Conservation (phyloP, 1,284 basidiomycete genomes). For the Microstroma glucosiphilum region DNA sequence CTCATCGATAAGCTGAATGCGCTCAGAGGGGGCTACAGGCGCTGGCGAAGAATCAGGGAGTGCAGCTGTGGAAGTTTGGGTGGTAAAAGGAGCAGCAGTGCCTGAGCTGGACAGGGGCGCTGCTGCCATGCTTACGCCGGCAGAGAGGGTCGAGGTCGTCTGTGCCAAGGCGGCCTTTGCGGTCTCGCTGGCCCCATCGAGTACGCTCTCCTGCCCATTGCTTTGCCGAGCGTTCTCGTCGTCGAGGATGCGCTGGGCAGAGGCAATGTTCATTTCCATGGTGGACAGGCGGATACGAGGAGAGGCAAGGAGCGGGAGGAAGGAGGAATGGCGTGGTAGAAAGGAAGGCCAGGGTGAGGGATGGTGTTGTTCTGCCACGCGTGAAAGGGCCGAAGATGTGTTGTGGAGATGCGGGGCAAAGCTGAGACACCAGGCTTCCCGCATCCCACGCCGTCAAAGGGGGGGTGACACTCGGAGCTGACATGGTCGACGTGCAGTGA, state of each 20-base stretch:
- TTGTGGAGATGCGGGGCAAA: too few relatives aligned
- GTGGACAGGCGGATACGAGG: conserved; percentile 1
- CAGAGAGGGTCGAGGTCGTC: neutral
- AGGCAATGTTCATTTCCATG: conserved; percentile 2
- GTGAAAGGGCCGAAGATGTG: too few relatives aligned
- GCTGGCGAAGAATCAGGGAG: too few relatives aligned
- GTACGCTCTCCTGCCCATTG: too few relatives aligned
- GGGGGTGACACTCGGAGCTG: too few relatives aligned
- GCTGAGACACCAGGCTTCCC: too few relatives aligned
- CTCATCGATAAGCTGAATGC: conserved; percentile 48
- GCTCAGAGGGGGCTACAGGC: conserved; percentile 14
- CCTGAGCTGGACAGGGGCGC: neutral
- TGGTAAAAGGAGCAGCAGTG: neutral
- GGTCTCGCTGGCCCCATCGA: neutral
- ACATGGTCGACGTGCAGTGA: too few relatives aligned
- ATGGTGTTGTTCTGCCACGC: too few relatives aligned
- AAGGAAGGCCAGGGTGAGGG: too few relatives aligned
- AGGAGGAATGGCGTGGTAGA: neutral
- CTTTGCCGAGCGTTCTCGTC: neutral
- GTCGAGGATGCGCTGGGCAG: neutral
- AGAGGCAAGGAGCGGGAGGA: neutral
- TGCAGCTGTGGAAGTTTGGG: too few relatives aligned
- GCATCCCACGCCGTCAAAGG: too few relatives aligned
- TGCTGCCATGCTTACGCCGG: neutral
- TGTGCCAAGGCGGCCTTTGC: neutral